phyloP scores from a whole-genome alignment of 768 basidiomycete genomes.

The Pulveroboletus sp. region DNA sequence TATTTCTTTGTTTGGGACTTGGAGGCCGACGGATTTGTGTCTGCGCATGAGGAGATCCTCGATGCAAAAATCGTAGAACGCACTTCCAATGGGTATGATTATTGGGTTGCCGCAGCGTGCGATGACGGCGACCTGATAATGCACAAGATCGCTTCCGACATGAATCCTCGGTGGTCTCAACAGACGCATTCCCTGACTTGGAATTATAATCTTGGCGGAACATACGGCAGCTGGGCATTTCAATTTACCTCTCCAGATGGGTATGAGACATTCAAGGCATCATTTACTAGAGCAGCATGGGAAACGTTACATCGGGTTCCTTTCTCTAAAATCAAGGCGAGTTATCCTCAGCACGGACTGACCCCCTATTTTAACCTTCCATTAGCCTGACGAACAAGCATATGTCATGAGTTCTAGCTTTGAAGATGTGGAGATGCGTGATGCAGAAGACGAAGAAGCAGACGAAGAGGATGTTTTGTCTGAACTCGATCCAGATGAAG shows the following conservation, averaged over 20 bases:
- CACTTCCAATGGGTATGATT: conserved; percentile 45
- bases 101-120: conserved; percentile 55
- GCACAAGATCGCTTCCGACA: conserved; percentile 60
- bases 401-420: conserved; percentile 73
- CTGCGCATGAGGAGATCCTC: conserved; percentile 47
- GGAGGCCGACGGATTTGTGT: conserved; percentile 43
- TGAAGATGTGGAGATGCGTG: conserved; percentile 88
- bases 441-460: conserved; percentile 67
- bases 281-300: conserved; percentile 73
- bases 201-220: conserved; percentile 64
- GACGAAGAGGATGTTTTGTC: conserved; percentile 75
- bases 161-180: conserved; percentile 67
- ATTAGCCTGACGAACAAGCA: conserved; percentile 74
- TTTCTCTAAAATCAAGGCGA: conserved; percentile 80
- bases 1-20: conserved; percentile 62
- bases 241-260: conserved; percentile 55
- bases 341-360: conserved; percentile 8
- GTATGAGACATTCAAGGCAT: conserved; percentile 56
- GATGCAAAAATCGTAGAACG: conserved; percentile 50
- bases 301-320: conserved; percentile 68
- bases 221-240: conserved; percentile 78
- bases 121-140: conserved; percentile 49
- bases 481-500: conserved; percentile 63
- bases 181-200: conserved; percentile 78
- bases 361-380: neutral